Conservation (phyloP, 2,329 filamentous ascomycete genomes). For the Fusarium cyanostomum region DNA sequence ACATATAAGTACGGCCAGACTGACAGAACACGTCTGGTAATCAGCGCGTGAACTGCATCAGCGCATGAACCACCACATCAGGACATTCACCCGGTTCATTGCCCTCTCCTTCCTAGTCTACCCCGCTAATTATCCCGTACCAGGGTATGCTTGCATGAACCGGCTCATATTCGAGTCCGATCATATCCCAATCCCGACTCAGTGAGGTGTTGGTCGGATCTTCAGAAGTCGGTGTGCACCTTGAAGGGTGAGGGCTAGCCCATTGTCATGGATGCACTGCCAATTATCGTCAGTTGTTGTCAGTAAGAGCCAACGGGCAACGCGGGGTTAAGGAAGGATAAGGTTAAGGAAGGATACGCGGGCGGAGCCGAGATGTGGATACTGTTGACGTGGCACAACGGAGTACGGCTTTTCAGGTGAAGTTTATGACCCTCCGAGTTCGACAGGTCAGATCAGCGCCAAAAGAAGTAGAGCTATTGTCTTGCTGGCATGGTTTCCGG, state of each 20-base stretch:
- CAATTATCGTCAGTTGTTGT: conserved; percentile 4
- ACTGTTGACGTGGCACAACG: conserved; percentile 11
- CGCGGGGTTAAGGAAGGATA: conserved; percentile 5
- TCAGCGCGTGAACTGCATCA: conserved; percentile 6
- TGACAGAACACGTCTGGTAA: conserved; percentile 2
- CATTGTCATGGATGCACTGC: conserved; percentile 9
- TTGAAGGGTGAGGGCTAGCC: conserved; percentile 9
- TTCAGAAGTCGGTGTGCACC: background rate
- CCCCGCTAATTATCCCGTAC: conserved; percentile 1
- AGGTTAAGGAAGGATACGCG: background rate
- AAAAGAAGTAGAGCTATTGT: background rate
- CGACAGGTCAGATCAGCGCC: conserved; percentile 1
- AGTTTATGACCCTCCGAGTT: conserved; percentile 7
- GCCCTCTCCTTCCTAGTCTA: conserved; percentile 3
- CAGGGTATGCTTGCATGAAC: conserved; percentile 3
- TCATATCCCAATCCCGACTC: background rate
- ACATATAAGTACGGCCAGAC: conserved; percentile 1
- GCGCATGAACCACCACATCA: conserved; percentile 1
- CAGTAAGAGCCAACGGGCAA: conserved; percentile 10
- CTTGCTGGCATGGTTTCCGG: conserved; percentile 8
- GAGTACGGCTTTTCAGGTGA: background rate
- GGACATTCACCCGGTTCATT: background rate
- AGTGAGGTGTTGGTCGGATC: background rate
- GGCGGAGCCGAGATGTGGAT: conserved; percentile 18
- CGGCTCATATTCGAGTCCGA: conserved; percentile 7